Conservation (phyloP, 2,329 filamentous ascomycete species). For the Lasiodiplodia hormozganensis region DNA sequence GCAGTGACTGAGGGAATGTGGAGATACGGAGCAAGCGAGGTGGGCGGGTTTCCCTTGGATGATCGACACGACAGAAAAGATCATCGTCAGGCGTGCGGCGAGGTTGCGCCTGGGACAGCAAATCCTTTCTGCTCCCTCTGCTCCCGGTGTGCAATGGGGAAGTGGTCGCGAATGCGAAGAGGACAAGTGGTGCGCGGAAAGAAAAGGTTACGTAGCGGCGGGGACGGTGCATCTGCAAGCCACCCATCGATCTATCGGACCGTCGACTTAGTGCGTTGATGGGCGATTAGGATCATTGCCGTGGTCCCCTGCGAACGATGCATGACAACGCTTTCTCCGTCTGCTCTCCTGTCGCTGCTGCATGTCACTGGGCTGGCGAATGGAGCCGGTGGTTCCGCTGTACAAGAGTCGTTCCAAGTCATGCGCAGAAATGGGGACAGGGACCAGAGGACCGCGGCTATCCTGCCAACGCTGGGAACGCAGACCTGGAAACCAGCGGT, state of each 20-base stretch:
- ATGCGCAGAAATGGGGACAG: neutral
- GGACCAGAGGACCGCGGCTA: neutral
- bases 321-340: neutral
- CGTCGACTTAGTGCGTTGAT: neutral
- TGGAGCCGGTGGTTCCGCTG: neutral
- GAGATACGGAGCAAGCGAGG: slow-evolving; percentile 15
- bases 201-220: slow-evolving; percentile 1
- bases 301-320: neutral
- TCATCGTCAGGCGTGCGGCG: slow-evolving; percentile 1
- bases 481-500: neutral
- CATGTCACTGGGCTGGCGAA: neutral
- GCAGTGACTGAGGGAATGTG: neutral
- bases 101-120: neutral
- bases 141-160: neutral
- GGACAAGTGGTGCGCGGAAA: neutral
- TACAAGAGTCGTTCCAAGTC: neutral
- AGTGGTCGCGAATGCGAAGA: neutral
- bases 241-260: slow-evolving; percentile 23
- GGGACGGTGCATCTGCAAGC: slow-evolving; percentile 1
- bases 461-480: neutral
- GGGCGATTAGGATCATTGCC: slow-evolving; percentile 1
- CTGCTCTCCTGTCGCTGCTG: neutral
- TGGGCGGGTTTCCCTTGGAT: neutral
- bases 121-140: neutral
- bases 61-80: slow-evolving; percentile 3